Evolutionary conservation across 305 asterid species (phyloP), one percentile per base, ranked within the genome.

Genomic region (Fraxinus velutina): DNA sequence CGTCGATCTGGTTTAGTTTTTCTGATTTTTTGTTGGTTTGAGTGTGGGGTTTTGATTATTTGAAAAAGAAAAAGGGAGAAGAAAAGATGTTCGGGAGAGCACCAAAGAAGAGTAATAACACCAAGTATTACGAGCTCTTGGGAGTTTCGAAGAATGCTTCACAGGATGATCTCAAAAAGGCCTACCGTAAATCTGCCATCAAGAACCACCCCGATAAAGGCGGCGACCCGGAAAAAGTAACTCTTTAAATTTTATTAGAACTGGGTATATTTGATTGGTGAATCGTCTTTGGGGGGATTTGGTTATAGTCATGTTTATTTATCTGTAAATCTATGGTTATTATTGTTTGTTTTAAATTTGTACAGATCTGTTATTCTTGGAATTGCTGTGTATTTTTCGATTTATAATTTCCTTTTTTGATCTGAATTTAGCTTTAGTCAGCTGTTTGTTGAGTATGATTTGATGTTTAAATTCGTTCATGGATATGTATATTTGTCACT

Each of bases 171-270:
- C 90, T 93, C 84, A 93, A 93, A 89, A 93, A 92, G 90, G 98
- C 98, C 2, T 93, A 93, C 81, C 92, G 93, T 57, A 93, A 92
- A 86, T 84, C 92, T 2, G 98, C 97, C 66, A 92, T 93, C 15
- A 93, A 93, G 82, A 93, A 93, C 30, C 98, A 93, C 70, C 98
- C 98, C 7, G 98, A 92, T 52, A 93, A 93, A 82, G 98, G 98
- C 17, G 98, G 98, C 42, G 98, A 94, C 88, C 96, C 97, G 12
- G 98, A 94, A 62, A 94, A 94, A 90, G 98, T 91, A 87, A n/a
- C 0, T 0, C 2, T 29, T 47, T 52, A n/a, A 1, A 6, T 47
- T 47, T 78, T 36, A 29, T 3, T 50, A 33, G 13, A 3, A 55
- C 12, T 60, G 30, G 2, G 17, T 79, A 21, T 22, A 50, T 24